Evolutionary conservation across 1,284 basidiomycete genomes (phyloP).

Genomic region (Ustilago loliicola): DNA sequence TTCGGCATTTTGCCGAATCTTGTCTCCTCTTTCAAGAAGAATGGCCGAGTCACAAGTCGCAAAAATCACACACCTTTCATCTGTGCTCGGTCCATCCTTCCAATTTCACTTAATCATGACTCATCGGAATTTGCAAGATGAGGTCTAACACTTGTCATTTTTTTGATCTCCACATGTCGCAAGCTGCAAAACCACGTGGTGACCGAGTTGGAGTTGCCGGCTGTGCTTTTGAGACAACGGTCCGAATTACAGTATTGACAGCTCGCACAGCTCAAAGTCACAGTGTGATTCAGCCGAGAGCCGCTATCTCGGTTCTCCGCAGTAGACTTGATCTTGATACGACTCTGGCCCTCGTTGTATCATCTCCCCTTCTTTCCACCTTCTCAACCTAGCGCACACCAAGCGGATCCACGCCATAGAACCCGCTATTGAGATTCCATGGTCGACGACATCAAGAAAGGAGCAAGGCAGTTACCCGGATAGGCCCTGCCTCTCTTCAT

Average conservation of each 20-base stretch:
- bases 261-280: background rate
- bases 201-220: background rate
- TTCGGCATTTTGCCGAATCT: conserved; percentile 11
- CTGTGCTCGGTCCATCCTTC: conserved; percentile 2
- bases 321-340: background rate
- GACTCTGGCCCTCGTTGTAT: background rate
- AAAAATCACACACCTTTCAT: background rate
- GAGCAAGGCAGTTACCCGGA: background rate
- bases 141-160: background rate
- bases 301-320: background rate
- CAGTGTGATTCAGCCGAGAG: no score
- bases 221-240: conserved; percentile 5
- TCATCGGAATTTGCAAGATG: background rate
- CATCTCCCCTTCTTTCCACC: background rate
- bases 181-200: conserved; percentile 12
- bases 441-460: background rate
- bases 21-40: conserved; percentile 4
- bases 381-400: background rate
- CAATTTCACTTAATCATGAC: conserved; percentile 8
- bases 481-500: no score
- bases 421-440: background rate
- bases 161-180: background rate
- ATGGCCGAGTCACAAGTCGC: conserved; percentile 10
- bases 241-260: background rate
- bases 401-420: background rate